phyloP scores from a whole-genome alignment of 2,329 filamentous ascomycete genomes.

The Pleomassaria siparia region DNA sequence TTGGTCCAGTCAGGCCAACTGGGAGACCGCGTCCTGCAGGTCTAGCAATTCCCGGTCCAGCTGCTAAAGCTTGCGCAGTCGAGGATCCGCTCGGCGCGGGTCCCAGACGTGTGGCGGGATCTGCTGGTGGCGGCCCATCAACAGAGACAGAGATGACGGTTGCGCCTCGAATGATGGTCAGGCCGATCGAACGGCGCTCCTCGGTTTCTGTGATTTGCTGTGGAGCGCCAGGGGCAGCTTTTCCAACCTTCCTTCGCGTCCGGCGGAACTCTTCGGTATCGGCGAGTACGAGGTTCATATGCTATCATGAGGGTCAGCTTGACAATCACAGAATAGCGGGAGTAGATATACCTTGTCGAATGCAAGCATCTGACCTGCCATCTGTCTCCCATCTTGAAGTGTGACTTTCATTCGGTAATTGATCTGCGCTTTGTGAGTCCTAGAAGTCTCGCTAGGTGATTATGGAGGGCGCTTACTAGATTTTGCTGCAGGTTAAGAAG shows the following conservation, averaged over 20 bases:
- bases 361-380: slow-evolving; percentile 97
- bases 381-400: slow-evolving; percentile 90
- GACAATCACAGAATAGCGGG: not conserved
- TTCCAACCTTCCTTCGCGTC: slow-evolving; percentile 80
- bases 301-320: slow-evolving; percentile 54
- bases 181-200: slow-evolving; percentile 94
- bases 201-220: slow-evolving; percentile 78
- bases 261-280: slow-evolving; percentile 89
- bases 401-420: slow-evolving; percentile 99
- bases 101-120: slow-evolving; percentile 78
- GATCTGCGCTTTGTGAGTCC: slow-evolving; percentile 63
- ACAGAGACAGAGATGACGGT: slow-evolving; percentile 94
- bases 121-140: slow-evolving; percentile 91
- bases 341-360: slow-evolving; percentile 79
- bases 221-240: slow-evolving; percentile 66
- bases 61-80: slow-evolving; percentile 64
- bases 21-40: slow-evolving; percentile 85
- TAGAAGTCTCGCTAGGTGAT: slow-evolving; percentile 11
- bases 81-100: slow-evolving; percentile 64
- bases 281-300: slow-evolving; percentile 98
- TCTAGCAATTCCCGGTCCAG: slow-evolving; percentile 86
- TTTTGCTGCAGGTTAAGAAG: slow-evolving; percentile 58
- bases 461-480: slow-evolving; percentile 55
- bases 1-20: slow-evolving; percentile 83
- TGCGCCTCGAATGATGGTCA: slow-evolving; percentile 91